Conservation (phyloP, 2,329 filamentous ascomycete species). For the Bipolaris zeicola region DNA sequence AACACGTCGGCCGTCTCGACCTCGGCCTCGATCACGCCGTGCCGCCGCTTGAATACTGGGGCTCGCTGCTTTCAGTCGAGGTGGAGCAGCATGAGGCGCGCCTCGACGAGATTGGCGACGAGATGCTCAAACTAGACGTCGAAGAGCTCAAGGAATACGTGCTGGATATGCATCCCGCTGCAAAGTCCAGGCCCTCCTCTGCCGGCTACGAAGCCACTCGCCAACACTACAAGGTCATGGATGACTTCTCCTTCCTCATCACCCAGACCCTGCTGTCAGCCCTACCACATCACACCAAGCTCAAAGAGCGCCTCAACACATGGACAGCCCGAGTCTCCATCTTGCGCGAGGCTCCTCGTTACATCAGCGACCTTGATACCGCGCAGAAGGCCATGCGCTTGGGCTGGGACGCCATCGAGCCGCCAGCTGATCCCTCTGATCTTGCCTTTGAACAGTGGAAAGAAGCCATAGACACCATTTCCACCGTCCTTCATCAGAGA, state of each 20-base stretch:
- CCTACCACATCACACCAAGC: conserved; percentile 76
- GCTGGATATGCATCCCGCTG: conserved; percentile 72
- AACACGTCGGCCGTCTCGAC: conserved; percentile 31
- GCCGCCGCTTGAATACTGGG: conserved; percentile 62
- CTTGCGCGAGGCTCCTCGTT: conserved; percentile 71
- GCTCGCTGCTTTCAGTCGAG: conserved; percentile 69
- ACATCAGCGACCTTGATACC: conserved; percentile 68
- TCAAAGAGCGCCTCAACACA: conserved; percentile 73
- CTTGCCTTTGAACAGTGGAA: conserved; percentile 42
- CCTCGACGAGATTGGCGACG: conserved; percentile 72
- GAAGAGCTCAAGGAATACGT: conserved; percentile 91
- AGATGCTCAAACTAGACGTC: conserved; percentile 72
- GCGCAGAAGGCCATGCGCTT: conserved; percentile 68
- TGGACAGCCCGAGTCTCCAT: conserved; percentile 82
- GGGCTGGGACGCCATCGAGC: conserved; percentile 68
- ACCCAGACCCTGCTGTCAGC: conserved; percentile 91
- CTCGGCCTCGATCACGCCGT: conserved; percentile 29
- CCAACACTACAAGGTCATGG: conserved; percentile 70
- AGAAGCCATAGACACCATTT: conserved; percentile 59
- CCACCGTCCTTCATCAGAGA: conserved; percentile 67
- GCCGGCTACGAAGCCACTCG: conserved; percentile 41
- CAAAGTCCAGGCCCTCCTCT: conserved; percentile 53
- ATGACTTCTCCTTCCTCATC: conserved; percentile 87
- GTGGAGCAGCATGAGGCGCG: conserved; percentile 73
- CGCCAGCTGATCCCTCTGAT: conserved; percentile 40